A percentile compares a stretch with the other conserved stretches of the same genome.
Conservation (phyloP, 163 green algal species). For the Trebouxia gelatinosa region DNA sequence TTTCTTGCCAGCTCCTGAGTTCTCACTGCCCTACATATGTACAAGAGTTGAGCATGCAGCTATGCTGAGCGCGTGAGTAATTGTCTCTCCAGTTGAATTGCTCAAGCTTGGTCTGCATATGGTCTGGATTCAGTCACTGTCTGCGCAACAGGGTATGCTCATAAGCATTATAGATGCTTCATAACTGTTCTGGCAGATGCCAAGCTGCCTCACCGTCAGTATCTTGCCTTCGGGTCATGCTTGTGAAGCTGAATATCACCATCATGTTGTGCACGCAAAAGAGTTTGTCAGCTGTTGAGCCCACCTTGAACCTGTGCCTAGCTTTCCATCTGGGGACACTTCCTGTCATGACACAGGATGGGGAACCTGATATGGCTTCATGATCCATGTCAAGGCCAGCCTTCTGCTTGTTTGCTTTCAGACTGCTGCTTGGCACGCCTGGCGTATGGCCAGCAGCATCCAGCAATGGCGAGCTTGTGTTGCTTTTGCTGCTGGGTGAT, state of each 20-base stretch:
- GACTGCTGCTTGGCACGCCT: neutral
- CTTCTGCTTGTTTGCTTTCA: neutral
- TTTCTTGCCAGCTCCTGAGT: constrained; percentile 7
- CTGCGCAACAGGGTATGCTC: neutral
- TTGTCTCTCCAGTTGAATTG: too few species aligned
- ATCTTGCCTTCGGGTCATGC: too few species aligned
- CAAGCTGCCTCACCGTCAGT: too few species aligned
- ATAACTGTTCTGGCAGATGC: neutral
- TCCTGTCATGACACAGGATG: neutral
- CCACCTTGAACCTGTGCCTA: too few species aligned
- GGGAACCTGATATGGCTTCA: neutral
- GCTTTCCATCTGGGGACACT: neutral
- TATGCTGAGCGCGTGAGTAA: too few species aligned
- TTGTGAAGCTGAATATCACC: neutral
- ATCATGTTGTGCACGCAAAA: neutral
- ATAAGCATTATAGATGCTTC: neutral
- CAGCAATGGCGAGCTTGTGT: neutral
- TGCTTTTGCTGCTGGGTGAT: neutral
- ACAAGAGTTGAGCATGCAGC: too few species aligned
- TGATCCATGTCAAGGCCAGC: neutral
- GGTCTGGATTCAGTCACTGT: neutral
- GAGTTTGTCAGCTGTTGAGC: neutral
- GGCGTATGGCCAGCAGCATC: neutral
- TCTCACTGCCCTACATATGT: constrained; percentile 6
- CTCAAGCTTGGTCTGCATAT: neutral